phyloP scores from a whole-genome alignment of 257 asterid species.

The Solanum paucissectum region DNA sequence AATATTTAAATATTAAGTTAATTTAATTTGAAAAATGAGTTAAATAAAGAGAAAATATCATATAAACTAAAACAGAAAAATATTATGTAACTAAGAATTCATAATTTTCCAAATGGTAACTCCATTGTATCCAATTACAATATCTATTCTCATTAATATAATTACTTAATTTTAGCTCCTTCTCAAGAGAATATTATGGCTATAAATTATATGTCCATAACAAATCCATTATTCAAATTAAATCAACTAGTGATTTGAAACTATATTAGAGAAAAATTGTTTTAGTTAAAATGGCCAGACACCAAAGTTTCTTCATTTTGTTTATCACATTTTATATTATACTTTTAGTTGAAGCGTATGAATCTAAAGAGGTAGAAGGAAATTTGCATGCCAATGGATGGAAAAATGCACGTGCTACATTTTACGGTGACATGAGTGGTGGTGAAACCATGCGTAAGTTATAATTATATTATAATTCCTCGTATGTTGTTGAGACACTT shows the following conservation, averaged over 20 bases:
- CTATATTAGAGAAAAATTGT: not conserved
- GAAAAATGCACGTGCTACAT: constrained; percentile 1
- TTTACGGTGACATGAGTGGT: not conserved
- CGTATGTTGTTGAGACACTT: not conserved
- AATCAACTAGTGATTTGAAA: not conserved
- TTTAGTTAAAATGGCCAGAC: not conserved
- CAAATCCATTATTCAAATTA: not conserved
- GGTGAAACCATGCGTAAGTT: constrained; percentile 1
- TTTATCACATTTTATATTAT: not conserved
- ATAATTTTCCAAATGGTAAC: not conserved
- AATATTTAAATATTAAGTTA: no score
- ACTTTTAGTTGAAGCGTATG: not conserved
- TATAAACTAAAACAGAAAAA: no score
- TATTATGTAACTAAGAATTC: not conserved
- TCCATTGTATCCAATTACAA: not conserved
- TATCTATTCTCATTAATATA: not conserved
- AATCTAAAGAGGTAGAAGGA: not conserved
- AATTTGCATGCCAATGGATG: not conserved
- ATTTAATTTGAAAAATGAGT: not conserved
- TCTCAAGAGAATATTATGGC: not conserved
- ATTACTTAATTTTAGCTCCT: not conserved
- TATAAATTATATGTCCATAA: not conserved
- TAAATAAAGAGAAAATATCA: no score
- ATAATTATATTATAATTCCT: not conserved
- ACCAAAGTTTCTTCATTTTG: not conserved